Evolutionary conservation across 2,329 filamentous ascomycete genomes (phyloP).

Genomic region (Pezicula carpinea): DNA sequence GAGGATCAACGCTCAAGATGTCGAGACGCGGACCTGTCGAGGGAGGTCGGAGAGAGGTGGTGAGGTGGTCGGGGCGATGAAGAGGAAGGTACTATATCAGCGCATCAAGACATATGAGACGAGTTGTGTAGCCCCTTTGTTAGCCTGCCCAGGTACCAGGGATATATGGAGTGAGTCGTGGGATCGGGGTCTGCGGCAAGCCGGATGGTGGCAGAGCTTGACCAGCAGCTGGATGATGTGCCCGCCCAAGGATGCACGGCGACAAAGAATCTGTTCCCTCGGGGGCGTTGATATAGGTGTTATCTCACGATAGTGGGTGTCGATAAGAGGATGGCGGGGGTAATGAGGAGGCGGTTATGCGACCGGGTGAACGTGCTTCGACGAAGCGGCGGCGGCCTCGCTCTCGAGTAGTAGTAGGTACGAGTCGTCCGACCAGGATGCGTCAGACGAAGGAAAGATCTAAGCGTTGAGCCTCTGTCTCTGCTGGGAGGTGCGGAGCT

Average conservation of each 20-base stretch:
- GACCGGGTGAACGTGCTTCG: slow-evolving; percentile 14
- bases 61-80: slow-evolving; percentile 14
- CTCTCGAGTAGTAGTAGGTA: background rate
- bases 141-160: slow-evolving; percentile 13
- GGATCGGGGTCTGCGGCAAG: slow-evolving; percentile 3
- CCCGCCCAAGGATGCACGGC: background rate
- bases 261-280: slow-evolving; percentile 1
- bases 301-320: slow-evolving; percentile 12
- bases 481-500: too few relatives aligned
- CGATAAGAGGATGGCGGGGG: slow-evolving; percentile 22
- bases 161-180: slow-evolving; percentile 13
- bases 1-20: slow-evolving; percentile 9
- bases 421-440: background rate
- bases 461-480: too few relatives aligned
- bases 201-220: slow-evolving; percentile 10
- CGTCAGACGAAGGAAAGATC: background rate
- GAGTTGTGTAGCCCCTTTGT: slow-evolving; percentile 3
- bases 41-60: slow-evolving; percentile 8
- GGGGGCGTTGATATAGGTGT: slow-evolving; percentile 5
- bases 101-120: slow-evolving; percentile 21
- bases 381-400: background rate
- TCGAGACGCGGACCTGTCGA: slow-evolving; percentile 9
- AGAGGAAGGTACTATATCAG: slow-evolving; percentile 16
- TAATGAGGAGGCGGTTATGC: slow-evolving; percentile 14
- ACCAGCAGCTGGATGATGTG: slow-evolving; percentile 11